A percentile compares a stretch with the other conserved stretches of the same genome.
phyloP scores from a whole-genome alignment of 2,329 filamentous ascomycete species.

The Pseudocercospora cruenta region DNA sequence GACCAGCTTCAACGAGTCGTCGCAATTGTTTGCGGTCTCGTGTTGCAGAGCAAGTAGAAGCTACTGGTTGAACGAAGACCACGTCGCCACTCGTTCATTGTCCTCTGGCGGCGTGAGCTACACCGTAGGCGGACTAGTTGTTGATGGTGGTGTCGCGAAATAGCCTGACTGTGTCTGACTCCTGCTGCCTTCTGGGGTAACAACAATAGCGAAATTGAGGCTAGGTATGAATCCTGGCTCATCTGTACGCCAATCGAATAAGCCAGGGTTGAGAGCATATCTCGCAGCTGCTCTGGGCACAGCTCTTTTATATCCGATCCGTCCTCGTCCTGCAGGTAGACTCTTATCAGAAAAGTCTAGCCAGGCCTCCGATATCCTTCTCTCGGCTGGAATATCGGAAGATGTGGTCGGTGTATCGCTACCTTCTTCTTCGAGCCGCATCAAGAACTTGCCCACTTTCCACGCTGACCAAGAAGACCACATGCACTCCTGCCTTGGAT shows the following conservation, averaged over 20 bases:
- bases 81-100: not conserved
- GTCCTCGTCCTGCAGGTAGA: conserved; percentile 9
- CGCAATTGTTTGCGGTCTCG: not conserved
- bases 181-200: not conserved
- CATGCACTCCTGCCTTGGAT: conserved; percentile 31
- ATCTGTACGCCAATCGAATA: conserved; percentile 22
- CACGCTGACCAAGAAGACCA: conserved; percentile 32
- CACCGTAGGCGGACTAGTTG: not conserved
- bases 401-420: conserved; percentile 17
- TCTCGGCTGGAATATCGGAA: conserved; percentile 21
- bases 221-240: conserved; percentile 15
- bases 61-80: not conserved
- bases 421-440: conserved; percentile 27
- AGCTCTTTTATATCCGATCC: conserved; percentile 18
- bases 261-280: conserved; percentile 27
- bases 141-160: not conserved
- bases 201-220: conserved; percentile 11
- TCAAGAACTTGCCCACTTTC: conserved; percentile 33
- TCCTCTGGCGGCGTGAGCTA: not conserved
- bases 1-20: not conserved
- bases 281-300: conserved; percentile 19
- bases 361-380: conserved; percentile 26
- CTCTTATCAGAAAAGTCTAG: conserved; percentile 27
- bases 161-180: not conserved
- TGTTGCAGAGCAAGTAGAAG: not conserved